phyloP scores from a whole-genome alignment of 768 basidiomycete species.

The Scleroderma bovista region DNA sequence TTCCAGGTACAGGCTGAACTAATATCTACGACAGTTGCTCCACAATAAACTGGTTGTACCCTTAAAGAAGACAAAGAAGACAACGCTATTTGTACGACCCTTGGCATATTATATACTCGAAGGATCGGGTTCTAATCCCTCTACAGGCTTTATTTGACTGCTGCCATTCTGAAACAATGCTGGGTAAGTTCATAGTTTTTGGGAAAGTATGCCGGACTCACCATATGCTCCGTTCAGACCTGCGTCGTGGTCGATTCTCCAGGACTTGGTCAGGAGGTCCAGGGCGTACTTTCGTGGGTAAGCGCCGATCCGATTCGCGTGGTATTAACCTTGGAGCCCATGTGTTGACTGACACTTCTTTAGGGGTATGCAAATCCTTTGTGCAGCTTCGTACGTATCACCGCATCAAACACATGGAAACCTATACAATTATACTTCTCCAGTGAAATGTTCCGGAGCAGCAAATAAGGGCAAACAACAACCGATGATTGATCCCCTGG shows the following conservation, averaged over 20 bases:
- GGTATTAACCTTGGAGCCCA: not conserved
- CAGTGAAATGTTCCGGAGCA: not conserved
- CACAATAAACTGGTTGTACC: constrained; percentile 16
- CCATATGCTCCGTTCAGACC: constrained; percentile 7
- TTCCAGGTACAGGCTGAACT: not conserved
- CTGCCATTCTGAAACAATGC: constrained; percentile 23
- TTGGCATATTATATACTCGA: not conserved
- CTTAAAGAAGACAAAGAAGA: constrained; percentile 11
- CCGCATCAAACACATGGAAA: not conserved
- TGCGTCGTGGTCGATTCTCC: constrained; percentile 12
- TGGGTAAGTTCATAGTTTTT: constrained; percentile 12
- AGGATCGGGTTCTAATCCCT: not conserved
- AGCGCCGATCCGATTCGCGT: not conserved
- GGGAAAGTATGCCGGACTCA: not conserved
- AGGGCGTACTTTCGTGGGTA: constrained; percentile 14
- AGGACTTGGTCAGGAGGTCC: constrained; percentile 11
- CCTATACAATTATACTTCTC: not conserved
- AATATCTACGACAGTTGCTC: constrained; percentile 10
- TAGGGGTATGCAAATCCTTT: constrained; percentile 1
- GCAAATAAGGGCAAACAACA: not conserved
- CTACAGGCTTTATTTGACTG: constrained; percentile 24
- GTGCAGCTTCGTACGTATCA: constrained; percentile 6
- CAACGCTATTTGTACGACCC: constrained; percentile 16
- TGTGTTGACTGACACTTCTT: not conserved
- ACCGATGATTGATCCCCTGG: not conserved